These are phyloP conservation scores for Leptographium wingfieldii DNA, from an alignment of 2,329 filamentous ascomycete genomes.

Conservation along the genomic window DNA sequence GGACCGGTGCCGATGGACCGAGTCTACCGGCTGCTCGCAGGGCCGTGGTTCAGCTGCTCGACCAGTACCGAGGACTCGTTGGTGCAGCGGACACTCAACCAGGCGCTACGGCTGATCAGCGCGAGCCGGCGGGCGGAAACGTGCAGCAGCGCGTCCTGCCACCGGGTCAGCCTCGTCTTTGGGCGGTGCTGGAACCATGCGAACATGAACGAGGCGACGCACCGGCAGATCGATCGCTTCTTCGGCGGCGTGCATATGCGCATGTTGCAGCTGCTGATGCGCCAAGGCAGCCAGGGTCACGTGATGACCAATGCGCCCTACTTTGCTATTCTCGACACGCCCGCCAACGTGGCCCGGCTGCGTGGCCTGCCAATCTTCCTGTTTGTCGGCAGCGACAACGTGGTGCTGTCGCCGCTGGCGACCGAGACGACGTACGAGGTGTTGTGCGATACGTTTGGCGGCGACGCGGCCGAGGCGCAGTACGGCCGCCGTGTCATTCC, in stretches of 20 bases:
- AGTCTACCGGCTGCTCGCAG: slow-evolving; percentile 33
- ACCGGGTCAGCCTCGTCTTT: slow-evolving; percentile 46
- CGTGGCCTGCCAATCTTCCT: slow-evolving; percentile 41
- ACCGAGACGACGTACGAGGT: slow-evolving; percentile 41
- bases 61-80: slow-evolving; percentile 32
- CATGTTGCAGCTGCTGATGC: slow-evolving; percentile 42
- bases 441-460: slow-evolving; percentile 35
- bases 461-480: slow-evolving; percentile 18
- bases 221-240: slow-evolving; percentile 47
- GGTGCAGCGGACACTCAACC: slow-evolving; percentile 39
- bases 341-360: slow-evolving; percentile 36
- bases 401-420: slow-evolving; percentile 38
- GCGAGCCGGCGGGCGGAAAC: slow-evolving; percentile 36
- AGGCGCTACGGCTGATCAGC: slow-evolving; percentile 43
- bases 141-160: slow-evolving; percentile 49
- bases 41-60: slow-evolving; percentile 42
- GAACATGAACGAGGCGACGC: slow-evolving; percentile 54
- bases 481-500: slow-evolving; percentile 41
- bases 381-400: slow-evolving; percentile 43
- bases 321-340: slow-evolving; percentile 33
- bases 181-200: slow-evolving; percentile 52
- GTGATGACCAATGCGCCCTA: slow-evolving; percentile 39
- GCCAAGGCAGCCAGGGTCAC: slow-evolving; percentile 36
- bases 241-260: slow-evolving; percentile 52
- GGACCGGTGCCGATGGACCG: slow-evolving; percentile 35